Conservation (phyloP, 495 filamentous ascomycete genomes). For the Cetradonia linearis region DNA sequence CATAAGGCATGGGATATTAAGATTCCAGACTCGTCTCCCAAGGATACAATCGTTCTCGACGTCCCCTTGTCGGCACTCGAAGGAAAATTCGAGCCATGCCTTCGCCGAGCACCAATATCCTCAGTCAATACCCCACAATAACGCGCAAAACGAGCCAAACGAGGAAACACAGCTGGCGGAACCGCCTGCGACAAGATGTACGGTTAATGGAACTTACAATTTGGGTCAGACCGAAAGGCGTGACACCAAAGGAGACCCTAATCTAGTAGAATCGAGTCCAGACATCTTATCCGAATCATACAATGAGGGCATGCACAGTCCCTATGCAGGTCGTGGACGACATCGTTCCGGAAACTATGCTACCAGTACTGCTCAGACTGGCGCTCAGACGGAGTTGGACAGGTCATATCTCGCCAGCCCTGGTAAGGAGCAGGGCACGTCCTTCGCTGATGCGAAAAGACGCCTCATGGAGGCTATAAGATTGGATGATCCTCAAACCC, state of each 20-base stretch:
- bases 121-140: not conserved
- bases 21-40: not conserved
- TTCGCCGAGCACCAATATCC: not conserved
- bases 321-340: not conserved
- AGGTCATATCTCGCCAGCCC: not conserved
- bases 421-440: not conserved
- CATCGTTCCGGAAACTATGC: not conserved
- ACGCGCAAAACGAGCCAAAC: not conserved
- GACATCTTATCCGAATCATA: no score
- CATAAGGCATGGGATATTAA: conserved; percentile 7
- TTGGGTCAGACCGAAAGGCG: not conserved
- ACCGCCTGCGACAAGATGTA: not conserved
- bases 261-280: not conserved
- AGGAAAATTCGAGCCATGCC: not conserved
- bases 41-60: not conserved
- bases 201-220: not conserved
- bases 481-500: conserved; percentile 14
- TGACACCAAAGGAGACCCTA: not conserved
- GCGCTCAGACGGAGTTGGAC: not conserved
- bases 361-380: not conserved
- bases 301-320: not conserved
- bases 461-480: conserved; percentile 13
- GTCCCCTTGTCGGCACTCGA: not conserved
- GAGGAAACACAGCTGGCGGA: not conserved
- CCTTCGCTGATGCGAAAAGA: not conserved